Evolutionary conservation across 1,284 basidiomycete species (phyloP).

Genomic region (Trametes versicolor): DNA sequence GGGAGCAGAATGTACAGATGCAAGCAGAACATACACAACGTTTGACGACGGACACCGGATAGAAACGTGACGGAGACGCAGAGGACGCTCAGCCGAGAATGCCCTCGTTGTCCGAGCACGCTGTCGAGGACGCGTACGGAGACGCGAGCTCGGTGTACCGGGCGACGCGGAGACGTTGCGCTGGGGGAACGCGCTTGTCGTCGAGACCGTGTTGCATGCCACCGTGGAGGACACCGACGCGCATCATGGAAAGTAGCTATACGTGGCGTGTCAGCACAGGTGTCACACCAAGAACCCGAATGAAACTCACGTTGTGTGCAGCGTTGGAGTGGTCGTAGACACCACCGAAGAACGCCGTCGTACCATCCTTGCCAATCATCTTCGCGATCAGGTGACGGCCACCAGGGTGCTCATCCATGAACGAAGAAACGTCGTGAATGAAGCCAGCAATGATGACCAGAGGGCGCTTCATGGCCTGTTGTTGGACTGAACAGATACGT

Average conservation of each 20-base stretch:
- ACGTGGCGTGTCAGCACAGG: slow-evolving; percentile 32
- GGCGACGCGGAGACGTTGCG: slow-evolving; percentile 75
- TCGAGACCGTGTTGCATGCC: slow-evolving; percentile 73
- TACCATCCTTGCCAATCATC: slow-evolving; percentile 83
- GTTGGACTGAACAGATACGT: slow-evolving; percentile 61
- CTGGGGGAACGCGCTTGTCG: slow-evolving; percentile 72
- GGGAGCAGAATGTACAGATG: slow-evolving; percentile 29
- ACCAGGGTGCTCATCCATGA: slow-evolving; percentile 92
- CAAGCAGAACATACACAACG: slow-evolving; percentile 30
- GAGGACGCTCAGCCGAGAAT: slow-evolving; percentile 42
- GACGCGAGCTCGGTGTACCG: slow-evolving; percentile 69
- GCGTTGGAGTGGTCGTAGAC: slow-evolving; percentile 95
- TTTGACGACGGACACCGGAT: slow-evolving; percentile 1
- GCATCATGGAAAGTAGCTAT: slow-evolving; percentile 86
- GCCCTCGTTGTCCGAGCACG: slow-evolving; percentile 50
- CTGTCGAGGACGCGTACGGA: slow-evolving; percentile 52
- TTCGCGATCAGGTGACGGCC: slow-evolving; percentile 75
- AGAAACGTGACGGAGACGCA: not conserved
- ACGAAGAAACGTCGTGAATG: slow-evolving; percentile 90
- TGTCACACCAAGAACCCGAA: not conserved
- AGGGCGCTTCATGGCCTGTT: slow-evolving; percentile 79
- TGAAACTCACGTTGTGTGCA: slow-evolving; percentile 77
- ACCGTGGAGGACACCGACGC: slow-evolving; percentile 87
- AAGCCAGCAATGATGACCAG: slow-evolving; percentile 88
- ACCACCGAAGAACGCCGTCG: slow-evolving; percentile 94